Evolutionary conservation across 148 eudicot species (phyloP), one percentile per base, ranked within the genome.

Genomic region (Rhododendron simsii): DNA sequence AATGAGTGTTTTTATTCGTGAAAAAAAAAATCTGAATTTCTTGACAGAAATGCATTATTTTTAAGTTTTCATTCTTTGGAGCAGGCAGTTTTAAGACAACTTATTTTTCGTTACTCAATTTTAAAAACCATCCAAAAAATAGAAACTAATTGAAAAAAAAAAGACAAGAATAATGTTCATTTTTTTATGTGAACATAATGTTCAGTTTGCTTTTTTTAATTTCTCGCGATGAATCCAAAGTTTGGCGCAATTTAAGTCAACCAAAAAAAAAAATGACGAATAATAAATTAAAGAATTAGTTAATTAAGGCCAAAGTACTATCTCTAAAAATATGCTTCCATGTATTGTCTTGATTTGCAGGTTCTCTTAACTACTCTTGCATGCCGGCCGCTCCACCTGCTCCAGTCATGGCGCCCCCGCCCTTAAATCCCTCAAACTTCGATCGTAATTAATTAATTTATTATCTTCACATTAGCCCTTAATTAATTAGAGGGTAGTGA

Each of bases 361-460:
- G 98, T 89, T 73, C 94, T 39, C 81, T 95, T 8, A 87, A 95
- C 89, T 95, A 93, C 89, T 88, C 93, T 37, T 95, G 98, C 90
- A 91, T 93, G 93, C 90, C 95, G 33, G 92, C 92, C 21, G 26
- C 90, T 57, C 88, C 98, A 59, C 92, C 95, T 15, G 63, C 87
- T 80, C 94, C 96, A 21, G 78, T 92, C 18, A n/a, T 57, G 61
- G 5, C 21, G 18, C 55, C 91, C 96, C 51, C 11, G 83, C 30
- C 26, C 28, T 76, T 18, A 20, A 90, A 93, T 85, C 3, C 47
- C 6, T 90, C 98, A 7, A 18, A 37, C 85, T 91, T 88, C 50
- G 91, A 95, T 85, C 93, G 98, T 95, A 94, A 91, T 78, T 41
- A 5, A 41, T 13, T 7, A 2, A 75, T 37, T 20, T 2, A 63